Conservation (phyloP, 2,329 filamentous ascomycete genomes). For the Stagonosporopsis vannaccii region DNA sequence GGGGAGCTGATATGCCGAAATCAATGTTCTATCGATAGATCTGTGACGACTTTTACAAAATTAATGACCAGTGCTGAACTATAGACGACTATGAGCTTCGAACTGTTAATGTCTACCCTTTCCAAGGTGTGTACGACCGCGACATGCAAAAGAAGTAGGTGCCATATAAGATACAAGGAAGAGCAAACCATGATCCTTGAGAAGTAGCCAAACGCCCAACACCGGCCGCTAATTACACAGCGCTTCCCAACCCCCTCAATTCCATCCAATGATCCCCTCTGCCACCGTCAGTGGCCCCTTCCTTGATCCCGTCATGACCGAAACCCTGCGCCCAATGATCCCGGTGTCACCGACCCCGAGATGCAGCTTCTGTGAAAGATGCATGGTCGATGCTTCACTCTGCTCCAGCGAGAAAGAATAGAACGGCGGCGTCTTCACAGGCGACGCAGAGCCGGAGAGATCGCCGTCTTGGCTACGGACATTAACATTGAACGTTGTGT, state of each 20-base stretch:
- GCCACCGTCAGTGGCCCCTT: conserved; percentile 32
- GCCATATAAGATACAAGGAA: no score
- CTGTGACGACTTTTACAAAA: no score
- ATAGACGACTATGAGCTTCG: no score
- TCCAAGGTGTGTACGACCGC: no score
- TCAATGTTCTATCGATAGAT: no score
- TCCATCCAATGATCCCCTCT: conserved; percentile 47
- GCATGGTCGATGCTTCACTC: conserved; percentile 8
- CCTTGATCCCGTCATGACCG: conserved; percentile 36
- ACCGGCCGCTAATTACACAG: not conserved
- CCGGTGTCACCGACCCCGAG: conserved; percentile 43
- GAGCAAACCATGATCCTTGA: no score
- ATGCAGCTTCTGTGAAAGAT: conserved; percentile 34
- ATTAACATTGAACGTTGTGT: not conserved
- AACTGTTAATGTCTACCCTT: no score
- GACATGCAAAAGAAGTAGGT: no score
- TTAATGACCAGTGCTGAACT: no score
- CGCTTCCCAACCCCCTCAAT: no score
- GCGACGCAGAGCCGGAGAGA: conserved; percentile 21
- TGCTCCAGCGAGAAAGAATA: conserved; percentile 36
- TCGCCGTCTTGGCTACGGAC: conserved; percentile 41
- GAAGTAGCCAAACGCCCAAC: not conserved
- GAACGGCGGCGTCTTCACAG: conserved; percentile 22
- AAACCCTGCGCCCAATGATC: conserved; percentile 44
- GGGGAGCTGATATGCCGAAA: no score